Percentiles rank a stretch among this genome's conserved stretches.
phyloP scores from a whole-genome alignment of 1,284 basidiomycete genomes.

The Tylopilus orsonianus region DNA sequence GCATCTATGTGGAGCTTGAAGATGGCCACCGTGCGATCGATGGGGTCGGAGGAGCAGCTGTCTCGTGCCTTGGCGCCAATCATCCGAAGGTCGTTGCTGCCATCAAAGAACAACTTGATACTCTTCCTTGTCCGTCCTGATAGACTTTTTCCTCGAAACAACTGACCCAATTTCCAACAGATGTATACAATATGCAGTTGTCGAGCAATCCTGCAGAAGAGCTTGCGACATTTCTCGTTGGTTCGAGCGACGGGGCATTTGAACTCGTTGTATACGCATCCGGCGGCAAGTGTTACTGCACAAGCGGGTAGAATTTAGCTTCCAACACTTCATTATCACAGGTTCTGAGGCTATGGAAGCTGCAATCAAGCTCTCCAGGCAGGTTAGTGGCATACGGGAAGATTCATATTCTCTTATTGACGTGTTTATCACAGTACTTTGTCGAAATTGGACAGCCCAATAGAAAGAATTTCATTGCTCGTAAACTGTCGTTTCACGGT shows the following conservation, averaged over 20 bases:
- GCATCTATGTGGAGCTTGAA: conserved; percentile 68
- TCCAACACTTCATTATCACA: conserved; percentile 29
- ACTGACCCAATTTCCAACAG: conserved; percentile 38
- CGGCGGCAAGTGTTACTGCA: conserved; percentile 49
- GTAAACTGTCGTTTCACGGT: conserved; percentile 80
- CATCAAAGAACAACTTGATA: conserved; percentile 75
- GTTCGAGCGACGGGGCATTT: conserved; percentile 70
- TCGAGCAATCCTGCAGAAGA: conserved; percentile 77
- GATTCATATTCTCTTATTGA: conserved; percentile 6
- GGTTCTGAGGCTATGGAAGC: conserved; percentile 86
- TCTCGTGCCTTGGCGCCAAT: conserved; percentile 73
- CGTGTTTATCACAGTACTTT: conserved; percentile 51
- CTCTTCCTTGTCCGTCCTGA: conserved; percentile 60
- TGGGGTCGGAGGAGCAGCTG: conserved; percentile 82
- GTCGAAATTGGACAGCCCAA: conserved; percentile 67
- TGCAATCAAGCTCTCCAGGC: conserved; percentile 75
- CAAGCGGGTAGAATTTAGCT: not conserved
- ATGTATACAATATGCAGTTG: conserved; percentile 81
- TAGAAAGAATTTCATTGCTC: conserved; percentile 77
- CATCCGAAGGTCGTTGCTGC: conserved; percentile 71
- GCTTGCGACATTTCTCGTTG: conserved; percentile 62
- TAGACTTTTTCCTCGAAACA: conserved; percentile 2
- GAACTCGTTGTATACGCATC: conserved; percentile 65
- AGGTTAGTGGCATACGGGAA: conserved; percentile 45
- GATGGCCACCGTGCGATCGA: conserved; percentile 69